A percentile compares a stretch with the other conserved stretches of the same genome.
These are phyloP conservation scores for Globisporangium sylvaticum DNA, from an alignment of 352 stramenopile species.

Conservation along the genomic window DNA sequence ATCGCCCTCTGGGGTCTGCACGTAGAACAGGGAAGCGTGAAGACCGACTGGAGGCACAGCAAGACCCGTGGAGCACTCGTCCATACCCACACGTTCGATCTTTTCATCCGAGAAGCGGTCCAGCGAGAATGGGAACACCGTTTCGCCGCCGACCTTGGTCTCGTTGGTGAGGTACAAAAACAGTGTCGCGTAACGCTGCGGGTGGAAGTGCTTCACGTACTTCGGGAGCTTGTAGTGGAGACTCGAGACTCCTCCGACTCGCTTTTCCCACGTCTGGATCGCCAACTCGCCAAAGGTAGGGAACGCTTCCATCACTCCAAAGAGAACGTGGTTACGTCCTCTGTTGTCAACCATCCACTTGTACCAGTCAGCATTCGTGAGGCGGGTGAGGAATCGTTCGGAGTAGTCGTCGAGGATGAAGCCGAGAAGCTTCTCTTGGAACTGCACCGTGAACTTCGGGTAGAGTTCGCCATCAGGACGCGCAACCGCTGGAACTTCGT, in stretches of 20 bases:
- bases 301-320: constrained; percentile 59
- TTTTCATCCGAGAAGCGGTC: constrained; percentile 65
- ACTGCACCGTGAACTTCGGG: constrained; percentile 60
- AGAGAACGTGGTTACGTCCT: constrained; percentile 56
- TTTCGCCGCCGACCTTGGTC: constrained; percentile 93
- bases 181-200: constrained; percentile 95
- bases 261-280: constrained; percentile 69
- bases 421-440: constrained; percentile 53
- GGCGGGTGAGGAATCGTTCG: constrained; percentile 37
- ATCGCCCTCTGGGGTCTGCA: constrained; percentile 73
- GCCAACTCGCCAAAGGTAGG: constrained; percentile 51
- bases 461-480: constrained; percentile 50
- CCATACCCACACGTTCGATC: constrained; percentile 75
- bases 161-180: constrained; percentile 98
- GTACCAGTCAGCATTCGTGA: constrained; percentile 72
- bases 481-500: constrained; percentile 37
- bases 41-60: constrained; percentile 67
- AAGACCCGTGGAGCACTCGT: constrained; percentile 72
- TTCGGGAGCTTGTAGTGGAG: constrained; percentile 61
- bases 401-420: constrained; percentile 74
- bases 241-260: constrained; percentile 21
- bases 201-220: constrained; percentile 74
- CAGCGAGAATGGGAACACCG: constrained; percentile 93
- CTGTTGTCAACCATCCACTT: constrained; percentile 67
- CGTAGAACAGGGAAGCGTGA: constrained; percentile 82